Evolutionary conservation across 345 rosid species (phyloP), one percentile per base, ranked within the genome.

Genomic region (Raphanus raphanistrum): DNA sequence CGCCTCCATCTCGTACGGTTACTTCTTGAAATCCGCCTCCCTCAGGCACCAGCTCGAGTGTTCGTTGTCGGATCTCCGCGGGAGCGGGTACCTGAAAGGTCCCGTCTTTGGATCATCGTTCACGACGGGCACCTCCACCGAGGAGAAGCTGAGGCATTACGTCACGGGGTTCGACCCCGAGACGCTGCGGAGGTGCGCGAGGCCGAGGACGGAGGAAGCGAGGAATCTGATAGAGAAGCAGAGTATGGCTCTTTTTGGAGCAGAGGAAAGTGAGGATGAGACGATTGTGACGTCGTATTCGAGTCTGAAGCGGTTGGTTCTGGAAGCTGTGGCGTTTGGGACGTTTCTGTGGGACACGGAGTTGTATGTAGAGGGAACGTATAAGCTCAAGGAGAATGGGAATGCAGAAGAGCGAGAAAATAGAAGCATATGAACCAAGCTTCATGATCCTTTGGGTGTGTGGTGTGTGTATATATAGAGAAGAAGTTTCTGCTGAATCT

Each of bases 241-340:
- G 33, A 86, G 89, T 59, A 29, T 72, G 57, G 98, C 97, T 0
- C 94, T 95, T 6, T 88, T 92, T 33, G 92, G 90, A 10, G 83
- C 90, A 6, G 90, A 77, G 48, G 79, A 81, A 21, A 74, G 66
- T 0, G 92, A 21, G 21, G 21, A 85, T 69, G 90, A 86, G 77
- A 73, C 86, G 38, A 87, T 95, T 2, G 60, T 80, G 69, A 88
- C 99, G 43, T 92, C 99, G 0, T 95, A 87, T 79, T 89, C 90
- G 10, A 95, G 97, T 82, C 38, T 95, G 80, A 95, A 88, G 87
- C 88, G 99, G 33, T 80, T 95, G 86, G 89, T 91, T 68, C 74
- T 91, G 25, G 99, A 95, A 76, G 99, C 99, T 31, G 88, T 91
- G 27, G 98, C 98, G 32, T 95, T 95, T 66, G 99, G 99, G 58